A percentile compares a stretch with the other conserved stretches of the same genome.
phyloP scores from a whole-genome alignment of 1,284 basidiomycete genomes.

The Ceratobasidium sp. region DNA sequence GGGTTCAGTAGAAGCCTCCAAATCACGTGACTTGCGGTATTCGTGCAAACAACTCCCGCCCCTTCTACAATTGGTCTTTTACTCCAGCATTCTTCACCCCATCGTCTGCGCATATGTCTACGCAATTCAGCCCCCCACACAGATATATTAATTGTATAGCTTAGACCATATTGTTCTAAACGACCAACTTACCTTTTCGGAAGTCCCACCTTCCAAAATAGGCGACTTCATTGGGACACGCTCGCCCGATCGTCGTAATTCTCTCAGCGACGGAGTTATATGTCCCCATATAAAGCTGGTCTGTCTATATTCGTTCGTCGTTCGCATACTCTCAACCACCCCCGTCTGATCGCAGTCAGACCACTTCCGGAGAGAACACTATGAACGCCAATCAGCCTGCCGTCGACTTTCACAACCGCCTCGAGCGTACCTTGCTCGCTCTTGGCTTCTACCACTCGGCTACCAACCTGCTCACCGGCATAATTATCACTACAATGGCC shows the following conservation, averaged over 20 bases:
- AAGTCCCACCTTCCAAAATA: neutral
- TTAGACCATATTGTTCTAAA: neutral
- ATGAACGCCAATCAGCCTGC: neutral
- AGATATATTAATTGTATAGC: neutral
- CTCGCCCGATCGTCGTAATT: neutral
- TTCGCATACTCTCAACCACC: neutral
- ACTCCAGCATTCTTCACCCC: neutral
- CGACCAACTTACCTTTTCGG: neutral
- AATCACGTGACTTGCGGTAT: neutral
- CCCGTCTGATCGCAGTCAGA: neutral
- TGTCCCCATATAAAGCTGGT: neutral
- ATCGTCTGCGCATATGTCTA: neutral
- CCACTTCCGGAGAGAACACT: neutral
- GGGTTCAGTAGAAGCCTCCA: neutral
- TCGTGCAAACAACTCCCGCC: neutral
- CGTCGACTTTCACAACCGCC: constrained; percentile 4
- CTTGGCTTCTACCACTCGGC: constrained; percentile 15
- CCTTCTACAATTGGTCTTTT: neutral
- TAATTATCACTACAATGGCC: constrained; percentile 17
- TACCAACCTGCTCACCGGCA: neutral
- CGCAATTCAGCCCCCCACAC: neutral
- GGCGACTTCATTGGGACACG: neutral
- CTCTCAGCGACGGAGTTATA: neutral
- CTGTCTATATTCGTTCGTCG: neutral
- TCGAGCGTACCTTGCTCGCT: neutral